Percentiles rank a stretch among this genome's conserved stretches.
phyloP scores from a whole-genome alignment of 768 basidiomycete species.

The Hemileccinum impolitum region DNA sequence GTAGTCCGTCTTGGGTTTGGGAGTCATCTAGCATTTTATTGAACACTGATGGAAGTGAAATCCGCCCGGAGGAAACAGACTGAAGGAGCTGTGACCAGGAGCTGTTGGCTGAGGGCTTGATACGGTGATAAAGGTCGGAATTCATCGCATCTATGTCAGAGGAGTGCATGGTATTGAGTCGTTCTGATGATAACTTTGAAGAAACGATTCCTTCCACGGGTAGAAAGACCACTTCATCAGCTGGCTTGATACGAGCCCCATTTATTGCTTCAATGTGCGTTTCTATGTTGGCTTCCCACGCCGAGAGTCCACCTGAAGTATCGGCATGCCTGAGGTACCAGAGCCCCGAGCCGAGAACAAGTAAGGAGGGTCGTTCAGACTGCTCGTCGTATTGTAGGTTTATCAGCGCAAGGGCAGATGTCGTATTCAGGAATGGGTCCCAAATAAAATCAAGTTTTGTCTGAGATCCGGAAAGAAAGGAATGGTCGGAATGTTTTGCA shows the following conservation, averaged over 20 bases:
- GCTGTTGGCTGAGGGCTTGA: slow-evolving; percentile 36
- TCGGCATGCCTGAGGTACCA: slow-evolving; percentile 84
- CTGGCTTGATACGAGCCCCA: slow-evolving; percentile 38
- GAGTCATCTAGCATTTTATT: slow-evolving; percentile 73
- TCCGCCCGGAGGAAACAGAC: slow-evolving; percentile 26
- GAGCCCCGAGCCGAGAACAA: slow-evolving; percentile 82
- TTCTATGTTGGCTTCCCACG: slow-evolving; percentile 78
- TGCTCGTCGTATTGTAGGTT: slow-evolving; percentile 13
- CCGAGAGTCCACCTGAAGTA: slow-evolving; percentile 66
- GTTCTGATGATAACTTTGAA: slow-evolving; percentile 59
- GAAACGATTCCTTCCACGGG: slow-evolving; percentile 73
- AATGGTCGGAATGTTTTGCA: slow-evolving; percentile 68
- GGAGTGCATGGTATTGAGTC: slow-evolving; percentile 65
- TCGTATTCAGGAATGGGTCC: slow-evolving; percentile 86
- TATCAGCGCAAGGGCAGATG: slow-evolving; percentile 49
- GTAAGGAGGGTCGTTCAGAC: slow-evolving; percentile 49
- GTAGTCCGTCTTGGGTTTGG: slow-evolving; percentile 81
- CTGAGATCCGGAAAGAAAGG: slow-evolving; percentile 42
- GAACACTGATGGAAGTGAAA: slow-evolving; percentile 73
- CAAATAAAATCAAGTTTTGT: slow-evolving; percentile 62
- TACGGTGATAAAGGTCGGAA: slow-evolving; percentile 71
- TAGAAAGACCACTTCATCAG: slow-evolving; percentile 73
- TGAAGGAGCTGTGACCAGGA: slow-evolving; percentile 30
- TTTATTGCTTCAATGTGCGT: slow-evolving; percentile 51
- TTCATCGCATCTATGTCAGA: slow-evolving; percentile 92